phyloP scores from a whole-genome alignment of 768 basidiomycete genomes.

The Lyophyllum decastes region DNA sequence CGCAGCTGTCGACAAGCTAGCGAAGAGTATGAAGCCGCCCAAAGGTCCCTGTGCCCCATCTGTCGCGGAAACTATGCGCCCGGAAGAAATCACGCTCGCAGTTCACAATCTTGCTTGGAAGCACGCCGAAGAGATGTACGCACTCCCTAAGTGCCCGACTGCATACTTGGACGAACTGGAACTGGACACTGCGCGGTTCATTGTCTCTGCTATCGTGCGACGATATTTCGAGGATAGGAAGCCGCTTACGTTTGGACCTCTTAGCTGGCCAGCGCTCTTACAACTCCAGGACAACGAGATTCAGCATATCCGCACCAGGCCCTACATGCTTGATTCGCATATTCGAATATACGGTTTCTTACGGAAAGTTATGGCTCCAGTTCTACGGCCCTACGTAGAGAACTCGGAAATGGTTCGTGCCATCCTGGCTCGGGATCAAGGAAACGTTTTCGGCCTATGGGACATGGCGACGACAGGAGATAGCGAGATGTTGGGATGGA shows the following conservation, averaged over 20 bases:
- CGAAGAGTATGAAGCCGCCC: constrained; percentile 27
- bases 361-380: constrained; percentile 31
- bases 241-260: neutral
- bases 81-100: constrained; percentile 35
- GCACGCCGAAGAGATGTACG: constrained; percentile 31
- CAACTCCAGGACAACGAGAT: constrained; percentile 62
- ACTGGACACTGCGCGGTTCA: constrained; percentile 57
- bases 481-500: constrained; percentile 68
- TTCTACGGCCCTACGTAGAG: constrained; percentile 34
- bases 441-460: constrained; percentile 73
- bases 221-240: constrained; percentile 38
- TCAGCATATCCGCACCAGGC: constrained; percentile 42
- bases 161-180: constrained; percentile 51
- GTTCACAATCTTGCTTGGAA: constrained; percentile 49
- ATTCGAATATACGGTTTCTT: constrained; percentile 58
- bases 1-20: constrained; percentile 36
- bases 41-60: constrained; percentile 14
- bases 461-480: constrained; percentile 48
- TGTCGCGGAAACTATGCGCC: constrained; percentile 24
- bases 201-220: constrained; percentile 51
- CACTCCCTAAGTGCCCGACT: constrained; percentile 18
- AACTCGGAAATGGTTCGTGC: constrained; percentile 49
- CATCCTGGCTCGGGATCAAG: constrained; percentile 58
- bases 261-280: constrained; percentile 50
- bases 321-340: constrained; percentile 52